These are phyloP conservation scores for Nakazawaea wyomingensis DNA, from an alignment of 805 yeast genomes.

Conservation along the genomic window DNA sequence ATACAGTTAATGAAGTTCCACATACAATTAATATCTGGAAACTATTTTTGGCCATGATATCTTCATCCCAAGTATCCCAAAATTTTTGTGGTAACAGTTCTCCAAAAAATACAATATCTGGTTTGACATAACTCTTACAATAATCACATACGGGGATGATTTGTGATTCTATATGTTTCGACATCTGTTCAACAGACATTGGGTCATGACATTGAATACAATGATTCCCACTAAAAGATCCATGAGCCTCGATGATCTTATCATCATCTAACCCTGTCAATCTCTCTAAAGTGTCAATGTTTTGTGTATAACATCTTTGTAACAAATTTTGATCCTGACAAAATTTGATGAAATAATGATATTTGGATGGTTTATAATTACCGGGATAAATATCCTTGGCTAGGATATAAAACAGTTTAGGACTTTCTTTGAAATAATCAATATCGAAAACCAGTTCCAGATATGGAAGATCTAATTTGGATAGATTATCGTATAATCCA, in stretches of 20 bases:
- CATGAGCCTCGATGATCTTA: slow-evolving; percentile 85
- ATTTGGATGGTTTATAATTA: slow-evolving; percentile 73
- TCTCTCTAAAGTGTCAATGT: slow-evolving; percentile 88
- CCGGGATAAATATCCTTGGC: slow-evolving; percentile 89
- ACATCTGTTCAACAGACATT: slow-evolving; percentile 45
- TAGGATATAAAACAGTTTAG: slow-evolving; percentile 78
- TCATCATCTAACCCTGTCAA: slow-evolving; percentile 69
- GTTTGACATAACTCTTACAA: slow-evolving; percentile 80
- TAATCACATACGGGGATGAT: slow-evolving; percentile 50
- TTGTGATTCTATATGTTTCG: slow-evolving; percentile 30
- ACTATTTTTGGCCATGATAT: slow-evolving; percentile 38
- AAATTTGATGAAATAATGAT: slow-evolving; percentile 67
- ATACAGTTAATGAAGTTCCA: slow-evolving; percentile 86
- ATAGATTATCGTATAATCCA: slow-evolving; percentile 77
- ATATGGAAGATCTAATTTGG: slow-evolving; percentile 71
- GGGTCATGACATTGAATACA: slow-evolving; percentile 70
- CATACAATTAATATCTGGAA: slow-evolving; percentile 80
- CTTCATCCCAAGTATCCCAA: slow-evolving; percentile 63
- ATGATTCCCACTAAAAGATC: slow-evolving; percentile 81
- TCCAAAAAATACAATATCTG: slow-evolving; percentile 93
- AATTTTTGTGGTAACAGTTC: slow-evolving; percentile 73
- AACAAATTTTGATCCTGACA: slow-evolving; percentile 60
- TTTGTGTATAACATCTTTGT: slow-evolving; percentile 80
- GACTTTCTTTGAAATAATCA: slow-evolving; percentile 68
- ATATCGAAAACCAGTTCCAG: slow-evolving; percentile 97